phyloP scores from a whole-genome alignment of 106 monocot genomes.

The Acorus calamus region DNA sequence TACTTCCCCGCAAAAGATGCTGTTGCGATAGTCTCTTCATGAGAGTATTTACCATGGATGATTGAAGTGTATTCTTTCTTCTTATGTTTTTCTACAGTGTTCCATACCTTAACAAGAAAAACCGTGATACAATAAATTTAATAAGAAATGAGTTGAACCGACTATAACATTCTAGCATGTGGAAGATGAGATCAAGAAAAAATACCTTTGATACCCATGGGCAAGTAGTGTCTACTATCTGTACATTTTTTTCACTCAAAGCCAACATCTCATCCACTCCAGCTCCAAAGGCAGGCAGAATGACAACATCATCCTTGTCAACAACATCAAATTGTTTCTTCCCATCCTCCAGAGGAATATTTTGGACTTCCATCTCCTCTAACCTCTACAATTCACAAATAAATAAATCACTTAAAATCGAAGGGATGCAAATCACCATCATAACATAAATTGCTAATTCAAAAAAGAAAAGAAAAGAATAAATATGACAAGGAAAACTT shows the following conservation, averaged over 20 bases:
- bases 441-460: not conserved
- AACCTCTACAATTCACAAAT: constrained; percentile 37
- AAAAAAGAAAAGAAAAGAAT: not conserved
- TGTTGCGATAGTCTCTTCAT: constrained; percentile 95
- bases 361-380: constrained; percentile 81
- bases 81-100: constrained; percentile 94
- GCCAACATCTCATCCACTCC: constrained; percentile 87
- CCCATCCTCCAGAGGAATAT: constrained; percentile 67
- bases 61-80: constrained; percentile 91
- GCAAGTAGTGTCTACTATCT: constrained; percentile 98
- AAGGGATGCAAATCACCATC: not conserved
- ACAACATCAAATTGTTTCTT: constrained; percentile 68
- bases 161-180: not conserved
- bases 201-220: constrained; percentile 98
- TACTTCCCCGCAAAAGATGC: constrained; percentile 91
- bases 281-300: constrained; percentile 97
- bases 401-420: not conserved
- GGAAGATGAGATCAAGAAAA: not conserved
- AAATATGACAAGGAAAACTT: too few relatives aligned
- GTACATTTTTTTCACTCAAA: constrained; percentile 79
- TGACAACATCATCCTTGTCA: constrained; percentile 73
- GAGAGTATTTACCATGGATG: constrained; percentile 91
- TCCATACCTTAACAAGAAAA: constrained; percentile 62
- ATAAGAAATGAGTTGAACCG: not conserved
- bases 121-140: not conserved